These are phyloP conservation scores for Phytophthora meadii DNA, from an alignment of 352 stramenopile genomes.

Conservation along the genomic window DNA sequence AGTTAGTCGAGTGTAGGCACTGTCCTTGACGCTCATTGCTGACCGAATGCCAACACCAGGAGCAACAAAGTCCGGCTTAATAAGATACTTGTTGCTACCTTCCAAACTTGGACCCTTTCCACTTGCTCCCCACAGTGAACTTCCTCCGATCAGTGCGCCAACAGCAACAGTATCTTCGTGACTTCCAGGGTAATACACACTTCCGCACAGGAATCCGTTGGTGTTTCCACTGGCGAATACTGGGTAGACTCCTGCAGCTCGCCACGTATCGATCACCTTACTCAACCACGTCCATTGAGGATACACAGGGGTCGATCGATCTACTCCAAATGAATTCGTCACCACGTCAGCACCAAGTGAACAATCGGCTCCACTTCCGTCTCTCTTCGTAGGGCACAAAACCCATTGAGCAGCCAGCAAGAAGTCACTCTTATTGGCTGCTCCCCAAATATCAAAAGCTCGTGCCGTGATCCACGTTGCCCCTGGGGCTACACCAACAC, in stretches of 20 bases:
- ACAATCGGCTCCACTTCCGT: conserved; percentile 56
- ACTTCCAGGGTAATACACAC: conserved; percentile 72
- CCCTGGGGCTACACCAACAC: conserved; percentile 64
- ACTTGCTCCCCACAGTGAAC: conserved; percentile 71
- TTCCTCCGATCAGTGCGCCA: conserved; percentile 62
- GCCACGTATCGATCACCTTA: conserved; percentile 64
- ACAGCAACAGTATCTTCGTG: conserved; percentile 62
- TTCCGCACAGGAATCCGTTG: conserved; percentile 76
- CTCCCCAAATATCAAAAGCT: conserved; percentile 67
- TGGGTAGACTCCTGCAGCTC: conserved; percentile 50
- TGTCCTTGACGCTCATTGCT: conserved; percentile 62
- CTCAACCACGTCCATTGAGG: conserved; percentile 65
- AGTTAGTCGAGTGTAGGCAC: conserved; percentile 64
- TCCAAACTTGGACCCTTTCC: conserved; percentile 68
- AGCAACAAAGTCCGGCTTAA: conserved; percentile 82
- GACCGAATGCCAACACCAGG: conserved; percentile 75
- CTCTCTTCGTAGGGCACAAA: conserved; percentile 62
- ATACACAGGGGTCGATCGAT: conserved; percentile 50
- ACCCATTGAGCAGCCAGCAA: conserved; percentile 73
- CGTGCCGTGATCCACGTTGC: conserved; percentile 76
- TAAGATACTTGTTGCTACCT: conserved; percentile 36
- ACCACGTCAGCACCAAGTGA: conserved; percentile 68
- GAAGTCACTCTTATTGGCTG: conserved; percentile 75
- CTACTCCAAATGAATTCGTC: conserved; percentile 72
- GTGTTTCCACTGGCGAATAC: conserved; percentile 79